A percentile compares a stretch with the other conserved stretches of the same genome.
phyloP scores from a whole-genome alignment of 352 stramenopile genomes.

The Phytophthora hibernalis region DNA sequence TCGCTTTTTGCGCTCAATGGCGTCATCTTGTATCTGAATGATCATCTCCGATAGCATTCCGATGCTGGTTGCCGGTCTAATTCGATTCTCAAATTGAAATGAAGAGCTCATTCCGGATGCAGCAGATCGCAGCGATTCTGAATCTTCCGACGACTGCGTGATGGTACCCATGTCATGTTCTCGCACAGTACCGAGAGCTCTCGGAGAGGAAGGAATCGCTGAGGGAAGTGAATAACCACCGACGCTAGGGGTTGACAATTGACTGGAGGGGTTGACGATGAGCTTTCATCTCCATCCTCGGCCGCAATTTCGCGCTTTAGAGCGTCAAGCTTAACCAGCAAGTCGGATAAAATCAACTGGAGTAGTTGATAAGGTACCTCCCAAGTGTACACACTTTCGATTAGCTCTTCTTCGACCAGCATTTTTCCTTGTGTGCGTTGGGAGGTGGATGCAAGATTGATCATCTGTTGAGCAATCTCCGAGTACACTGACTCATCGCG shows the following conservation, averaged over 20 bases:
- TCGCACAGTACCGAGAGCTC: conserved; percentile 41
- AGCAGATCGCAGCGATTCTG: conserved; percentile 16
- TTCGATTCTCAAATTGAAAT: conserved; percentile 24
- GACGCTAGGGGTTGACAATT: conserved; percentile 54
- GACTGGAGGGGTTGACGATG: conserved; percentile 59
- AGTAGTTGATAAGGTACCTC: conserved; percentile 87
- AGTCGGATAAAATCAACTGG: conserved; percentile 77
- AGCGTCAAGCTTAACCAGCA: conserved; percentile 72
- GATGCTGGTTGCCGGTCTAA: conserved; percentile 54
- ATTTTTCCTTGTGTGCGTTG: conserved; percentile 65
- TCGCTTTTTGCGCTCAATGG: conserved; percentile 77
- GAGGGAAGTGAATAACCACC: conserved; percentile 41
- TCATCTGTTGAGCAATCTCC: conserved; percentile 53
- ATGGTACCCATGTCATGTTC: conserved; percentile 37
- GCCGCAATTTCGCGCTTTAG: conserved; percentile 60
- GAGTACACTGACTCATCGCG: conserved; percentile 32
- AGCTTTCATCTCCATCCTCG: conserved; percentile 45
- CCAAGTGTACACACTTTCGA: conserved; percentile 91
- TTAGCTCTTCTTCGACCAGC: conserved; percentile 85
- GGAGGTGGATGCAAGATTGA: conserved; percentile 44
- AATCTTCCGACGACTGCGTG: conserved; percentile 21
- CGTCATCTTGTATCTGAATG: conserved; percentile 87
- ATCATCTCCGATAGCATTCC: conserved; percentile 89
- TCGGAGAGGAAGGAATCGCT: conserved; percentile 33
- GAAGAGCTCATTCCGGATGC: conserved; percentile 21